Percentiles rank a stretch among this genome's conserved stretches.
phyloP scores from a whole-genome alignment of 2,329 filamentous ascomycete species.

The Parastagonospora avenae region DNA sequence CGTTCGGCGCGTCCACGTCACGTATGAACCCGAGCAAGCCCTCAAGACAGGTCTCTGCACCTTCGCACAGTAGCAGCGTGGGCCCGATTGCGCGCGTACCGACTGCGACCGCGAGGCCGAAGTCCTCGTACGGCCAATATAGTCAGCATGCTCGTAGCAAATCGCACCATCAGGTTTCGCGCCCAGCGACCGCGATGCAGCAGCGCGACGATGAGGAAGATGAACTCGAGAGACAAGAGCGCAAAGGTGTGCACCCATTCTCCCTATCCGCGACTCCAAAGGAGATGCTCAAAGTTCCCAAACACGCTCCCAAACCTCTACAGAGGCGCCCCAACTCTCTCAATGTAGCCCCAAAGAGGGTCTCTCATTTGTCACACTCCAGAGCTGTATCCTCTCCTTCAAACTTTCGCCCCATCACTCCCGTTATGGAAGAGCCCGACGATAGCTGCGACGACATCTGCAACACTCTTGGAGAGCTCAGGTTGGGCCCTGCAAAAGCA shows the following conservation, averaged over 20 bases:
- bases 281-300: conserved; percentile 37
- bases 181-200: conserved; percentile 48
- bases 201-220: conserved; percentile 47
- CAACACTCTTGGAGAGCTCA: conserved; percentile 29
- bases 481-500: conserved; percentile 26
- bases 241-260: conserved; percentile 53
- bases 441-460: conserved; percentile 38
- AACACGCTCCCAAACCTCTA: conserved; percentile 25
- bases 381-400: conserved; percentile 35
- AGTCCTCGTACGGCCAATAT: conserved; percentile 55
- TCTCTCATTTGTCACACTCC: conserved; percentile 16
- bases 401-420: conserved; percentile 25
- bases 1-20: conserved; percentile 44
- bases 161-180: conserved; percentile 50
- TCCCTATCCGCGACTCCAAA: conserved; percentile 46
- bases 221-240: conserved; percentile 48
- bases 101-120: conserved; percentile 50
- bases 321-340: conserved; percentile 22
- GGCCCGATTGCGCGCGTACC: conserved; percentile 58
- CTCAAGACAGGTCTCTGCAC: conserved; percentile 50
- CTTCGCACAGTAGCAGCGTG: conserved; percentile 59
- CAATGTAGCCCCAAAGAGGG: conserved; percentile 18
- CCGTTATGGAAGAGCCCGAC: conserved; percentile 35
- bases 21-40: conserved; percentile 51
- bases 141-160: conserved; percentile 53